These are phyloP conservation scores for Huntiella abstrusa DNA, from an alignment of 2,329 filamentous ascomycete species.

Conservation along the genomic window DNA sequence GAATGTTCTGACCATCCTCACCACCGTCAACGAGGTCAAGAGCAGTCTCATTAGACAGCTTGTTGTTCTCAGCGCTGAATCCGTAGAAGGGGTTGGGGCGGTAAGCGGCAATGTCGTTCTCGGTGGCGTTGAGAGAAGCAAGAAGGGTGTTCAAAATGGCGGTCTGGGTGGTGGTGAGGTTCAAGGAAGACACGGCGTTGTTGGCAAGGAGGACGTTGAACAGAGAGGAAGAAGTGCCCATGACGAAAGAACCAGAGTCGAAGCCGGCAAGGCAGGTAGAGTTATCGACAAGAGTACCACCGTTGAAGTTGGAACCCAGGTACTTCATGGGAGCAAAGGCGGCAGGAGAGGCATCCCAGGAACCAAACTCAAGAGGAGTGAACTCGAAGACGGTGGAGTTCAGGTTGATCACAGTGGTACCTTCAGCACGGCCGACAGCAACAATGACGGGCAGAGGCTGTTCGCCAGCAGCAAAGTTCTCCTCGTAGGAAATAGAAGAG, in stretches of 20 bases:
- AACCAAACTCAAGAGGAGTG: conserved; percentile 46
- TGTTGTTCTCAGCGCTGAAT: conserved; percentile 29
- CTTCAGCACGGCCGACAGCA: conserved; percentile 28
- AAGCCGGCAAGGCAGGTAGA: conserved; percentile 40
- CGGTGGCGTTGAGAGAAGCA: conserved; percentile 30
- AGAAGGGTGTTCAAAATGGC: conserved; percentile 31
- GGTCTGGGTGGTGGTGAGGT: conserved; percentile 18
- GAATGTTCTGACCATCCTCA: conserved; percentile 62
- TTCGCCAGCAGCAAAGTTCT: conserved; percentile 23
- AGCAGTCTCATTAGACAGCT: conserved; percentile 24
- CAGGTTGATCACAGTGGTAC: conserved; percentile 24
- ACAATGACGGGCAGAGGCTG: conserved; percentile 32
- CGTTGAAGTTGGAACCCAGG: conserved; percentile 37
- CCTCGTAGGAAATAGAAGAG: conserved; percentile 42
- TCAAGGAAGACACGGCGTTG: conserved; percentile 12
- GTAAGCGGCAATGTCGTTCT: conserved; percentile 62
- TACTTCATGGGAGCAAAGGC: conserved; percentile 43
- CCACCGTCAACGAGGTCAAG: conserved; percentile 69
- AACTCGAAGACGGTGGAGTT: conserved; percentile 49
- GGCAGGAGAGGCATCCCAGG: conserved; percentile 38
- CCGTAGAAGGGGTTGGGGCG: conserved; percentile 38
- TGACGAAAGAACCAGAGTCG: conserved; percentile 61
- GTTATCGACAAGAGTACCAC: conserved; percentile 27
- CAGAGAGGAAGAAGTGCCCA: conserved; percentile 64
- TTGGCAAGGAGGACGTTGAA: conserved; percentile 58